A percentile compares a stretch with the other conserved stretches of the same genome.
phyloP scores from a whole-genome alignment of 257 asterid species.

The Ligustrum vulgare region DNA sequence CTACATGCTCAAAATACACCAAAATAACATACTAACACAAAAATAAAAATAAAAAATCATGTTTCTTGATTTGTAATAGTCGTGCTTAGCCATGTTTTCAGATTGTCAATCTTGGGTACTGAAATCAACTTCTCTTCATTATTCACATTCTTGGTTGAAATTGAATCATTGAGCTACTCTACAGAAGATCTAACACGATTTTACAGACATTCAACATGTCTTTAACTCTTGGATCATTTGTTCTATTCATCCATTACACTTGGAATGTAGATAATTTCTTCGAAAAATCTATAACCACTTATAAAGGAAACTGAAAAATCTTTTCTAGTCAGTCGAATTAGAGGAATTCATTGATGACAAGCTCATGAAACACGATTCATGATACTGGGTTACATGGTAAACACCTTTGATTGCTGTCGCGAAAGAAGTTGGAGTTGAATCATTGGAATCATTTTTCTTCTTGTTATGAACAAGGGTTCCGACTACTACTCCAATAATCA shows the following conservation, averaged over 20 bases:
- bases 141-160: constrained; percentile 20
- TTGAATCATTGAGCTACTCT: constrained; percentile 52
- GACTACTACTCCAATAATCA: constrained; percentile 55
- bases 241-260: constrained; percentile 24
- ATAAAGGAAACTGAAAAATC: constrained; percentile 51
- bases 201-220: constrained; percentile 54
- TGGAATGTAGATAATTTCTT: constrained; percentile 37
- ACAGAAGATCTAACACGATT: constrained; percentile 57
- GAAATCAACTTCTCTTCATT: constrained; percentile 26
- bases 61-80: constrained; percentile 66
- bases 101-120: constrained; percentile 28
- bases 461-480: constrained; percentile 48
- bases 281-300: constrained; percentile 40
- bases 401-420: constrained; percentile 51
- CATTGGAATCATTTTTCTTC: constrained; percentile 2
- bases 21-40: too few relatives aligned
- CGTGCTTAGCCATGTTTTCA: constrained; percentile 73
- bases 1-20: too few relatives aligned
- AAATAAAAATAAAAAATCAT: constrained; percentile 26
- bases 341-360: constrained; percentile 34
- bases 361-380: constrained; percentile 50
- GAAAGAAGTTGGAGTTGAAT: constrained; percentile 21
- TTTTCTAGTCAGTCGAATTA: constrained; percentile 45
- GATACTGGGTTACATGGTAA: constrained; percentile 56
- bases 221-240: constrained; percentile 34